Conservation (phyloP, 208 protist genomes). For the Crithidia bombi region DNA sequence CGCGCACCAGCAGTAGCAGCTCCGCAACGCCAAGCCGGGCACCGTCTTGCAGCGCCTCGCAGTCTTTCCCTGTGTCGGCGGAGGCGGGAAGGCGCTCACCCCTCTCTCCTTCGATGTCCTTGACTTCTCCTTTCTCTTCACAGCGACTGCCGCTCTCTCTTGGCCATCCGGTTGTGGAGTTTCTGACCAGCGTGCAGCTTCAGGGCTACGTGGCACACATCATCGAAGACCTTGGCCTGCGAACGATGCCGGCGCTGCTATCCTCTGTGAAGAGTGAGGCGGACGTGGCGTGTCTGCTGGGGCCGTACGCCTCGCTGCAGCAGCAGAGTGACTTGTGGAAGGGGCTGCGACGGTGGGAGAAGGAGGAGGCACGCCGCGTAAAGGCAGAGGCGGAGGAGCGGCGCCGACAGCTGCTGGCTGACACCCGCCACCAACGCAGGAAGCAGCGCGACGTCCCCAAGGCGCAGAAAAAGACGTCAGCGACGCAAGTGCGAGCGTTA, state of each 20-base stretch:
- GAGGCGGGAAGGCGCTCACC: too few species aligned
- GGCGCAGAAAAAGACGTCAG: not conserved
- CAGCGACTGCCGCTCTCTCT: constrained; percentile 30
- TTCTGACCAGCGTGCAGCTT: constrained; percentile 72
- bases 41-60: too few species aligned
- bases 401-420: constrained; percentile 11
- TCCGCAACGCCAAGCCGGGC: too few species aligned
- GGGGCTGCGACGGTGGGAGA: constrained; percentile 53
- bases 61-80: too few species aligned
- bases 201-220: constrained; percentile 72
- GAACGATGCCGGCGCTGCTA: constrained; percentile 51
- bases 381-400: constrained; percentile 12
- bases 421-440: constrained; percentile 1
- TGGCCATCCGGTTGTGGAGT: constrained; percentile 68
- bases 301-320: constrained; percentile 56
- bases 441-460: not conserved
- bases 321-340: constrained; percentile 63
- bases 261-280: constrained; percentile 34
- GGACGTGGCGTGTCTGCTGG: constrained; percentile 56
- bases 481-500: too few species aligned
- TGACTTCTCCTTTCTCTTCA: not conserved
- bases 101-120: not conserved
- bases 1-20: too few species aligned
- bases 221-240: constrained; percentile 41
- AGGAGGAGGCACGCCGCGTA: constrained; percentile 26